Evolutionary conservation across 306 rosid species (phyloP).

Genomic region (Prunus dulcis): DNA sequence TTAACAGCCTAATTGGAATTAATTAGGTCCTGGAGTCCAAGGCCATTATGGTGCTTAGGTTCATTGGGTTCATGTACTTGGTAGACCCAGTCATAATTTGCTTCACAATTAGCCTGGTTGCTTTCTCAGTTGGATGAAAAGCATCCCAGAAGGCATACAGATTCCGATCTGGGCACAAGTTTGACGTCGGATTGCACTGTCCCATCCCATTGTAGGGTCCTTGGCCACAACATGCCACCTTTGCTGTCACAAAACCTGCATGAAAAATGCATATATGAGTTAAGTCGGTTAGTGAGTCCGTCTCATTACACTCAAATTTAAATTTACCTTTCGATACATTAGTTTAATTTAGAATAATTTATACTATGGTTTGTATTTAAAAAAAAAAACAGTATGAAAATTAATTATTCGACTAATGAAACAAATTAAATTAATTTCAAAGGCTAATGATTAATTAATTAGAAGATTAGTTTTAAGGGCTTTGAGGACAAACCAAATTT

Average conservation of each 20-base stretch:
- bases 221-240: conserved; percentile 68
- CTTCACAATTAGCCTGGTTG: conserved; percentile 33
- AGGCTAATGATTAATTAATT: neutral
- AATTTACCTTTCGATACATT: too few relatives aligned
- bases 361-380: too few relatives aligned
- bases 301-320: too few relatives aligned
- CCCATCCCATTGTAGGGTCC: conserved; percentile 69
- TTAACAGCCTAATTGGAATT: neutral
- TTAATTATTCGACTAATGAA: too few relatives aligned
- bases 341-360: too few relatives aligned
- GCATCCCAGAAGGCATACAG: conserved; percentile 52
- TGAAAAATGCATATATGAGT: too few relatives aligned
- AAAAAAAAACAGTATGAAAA: too few relatives aligned
- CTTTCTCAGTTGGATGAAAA: conserved; percentile 57
- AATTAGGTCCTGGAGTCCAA: conserved; percentile 31
- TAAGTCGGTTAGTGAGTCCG: too few relatives aligned
- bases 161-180: conserved; percentile 44
- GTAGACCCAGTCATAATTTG: conserved; percentile 40
- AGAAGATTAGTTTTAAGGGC: neutral
- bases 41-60: conserved; percentile 53
- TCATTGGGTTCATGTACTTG: conserved; percentile 47
- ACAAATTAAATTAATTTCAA: neutral
- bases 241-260: conserved; percentile 54
- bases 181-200: conserved; percentile 31
- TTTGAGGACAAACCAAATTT: conserved; percentile 34